Evolutionary conservation across 75 land plant genomes (phyloP).

Genomic region (Picea glauca): DNA sequence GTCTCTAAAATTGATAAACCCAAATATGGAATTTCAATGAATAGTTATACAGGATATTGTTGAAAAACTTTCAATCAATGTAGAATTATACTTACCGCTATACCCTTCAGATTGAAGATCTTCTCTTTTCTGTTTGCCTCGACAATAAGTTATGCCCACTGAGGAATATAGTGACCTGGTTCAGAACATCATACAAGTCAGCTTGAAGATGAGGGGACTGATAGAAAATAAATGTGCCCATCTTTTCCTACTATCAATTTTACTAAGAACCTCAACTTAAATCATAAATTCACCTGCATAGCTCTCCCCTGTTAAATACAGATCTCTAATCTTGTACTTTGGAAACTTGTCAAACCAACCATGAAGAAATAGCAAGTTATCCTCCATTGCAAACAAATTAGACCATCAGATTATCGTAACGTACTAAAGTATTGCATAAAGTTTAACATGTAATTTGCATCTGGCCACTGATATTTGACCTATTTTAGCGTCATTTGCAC

Average conservation of each 20-base stretch:
- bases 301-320: constrained; percentile 91
- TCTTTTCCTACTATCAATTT: not conserved
- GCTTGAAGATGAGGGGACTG: too few species aligned
- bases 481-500: constrained; percentile 62
- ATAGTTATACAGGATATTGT: not conserved
- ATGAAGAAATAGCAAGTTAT: constrained; percentile 71
- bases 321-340: constrained; percentile 58
- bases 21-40: not conserved
- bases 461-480: constrained; percentile 21
- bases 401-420: not conserved
- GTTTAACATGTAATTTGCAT: not conserved
- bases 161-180: constrained; percentile 94
- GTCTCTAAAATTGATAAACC: not conserved
- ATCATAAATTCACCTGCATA: constrained; percentile 72
- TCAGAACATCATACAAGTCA: not conserved
- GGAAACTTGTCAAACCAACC: constrained; percentile 80
- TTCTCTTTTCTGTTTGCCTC: constrained; percentile 51
- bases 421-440: not conserved
- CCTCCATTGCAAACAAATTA: constrained; percentile 48
- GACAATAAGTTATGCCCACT: constrained; percentile 77
- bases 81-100: constrained; percentile 56
- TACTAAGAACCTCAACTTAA: not conserved
- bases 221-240: too few species aligned
- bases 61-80: too few species aligned
- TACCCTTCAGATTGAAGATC: constrained; percentile 67